A percentile compares a stretch with the other conserved stretches of the same genome.
phyloP scores from a whole-genome alignment of 306 rosid genomes.

The Vigna trinervia region DNA sequence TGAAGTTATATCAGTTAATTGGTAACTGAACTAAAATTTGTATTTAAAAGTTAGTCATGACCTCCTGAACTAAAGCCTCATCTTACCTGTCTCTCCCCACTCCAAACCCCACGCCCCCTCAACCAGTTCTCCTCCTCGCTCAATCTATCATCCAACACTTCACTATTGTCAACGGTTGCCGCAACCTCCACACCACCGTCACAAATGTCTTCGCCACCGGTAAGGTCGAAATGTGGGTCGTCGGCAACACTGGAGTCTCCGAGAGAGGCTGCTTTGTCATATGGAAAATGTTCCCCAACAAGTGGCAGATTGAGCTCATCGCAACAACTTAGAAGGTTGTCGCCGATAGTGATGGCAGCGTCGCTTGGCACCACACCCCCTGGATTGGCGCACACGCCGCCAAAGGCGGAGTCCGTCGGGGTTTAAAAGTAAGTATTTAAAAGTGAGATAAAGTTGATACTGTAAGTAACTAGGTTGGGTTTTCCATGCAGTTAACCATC shows the following conservation, averaged over 20 bases:
- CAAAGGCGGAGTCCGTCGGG: conserved; percentile 72
- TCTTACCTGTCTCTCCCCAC: conserved; percentile 65
- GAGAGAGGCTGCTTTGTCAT: conserved; percentile 84
- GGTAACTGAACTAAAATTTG: no score
- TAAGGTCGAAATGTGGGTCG: conserved; percentile 69
- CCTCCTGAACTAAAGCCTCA: conserved; percentile 49
- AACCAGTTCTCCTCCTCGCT: conserved; percentile 65
- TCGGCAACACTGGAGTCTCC: conserved; percentile 45
- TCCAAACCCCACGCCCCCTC: conserved; percentile 37
- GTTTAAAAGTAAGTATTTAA: no score
- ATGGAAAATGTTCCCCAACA: conserved; percentile 88
- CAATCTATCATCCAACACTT: conserved; percentile 82
- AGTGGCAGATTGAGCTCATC: conserved; percentile 81
- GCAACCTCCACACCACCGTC: conserved; percentile 69
- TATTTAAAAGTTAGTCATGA: no score
- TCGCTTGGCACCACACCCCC: conserved; percentile 92
- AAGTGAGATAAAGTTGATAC: no score
- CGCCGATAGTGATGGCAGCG: conserved; percentile 79
- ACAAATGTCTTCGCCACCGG: conserved; percentile 78
- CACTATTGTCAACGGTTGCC: conserved; percentile 80
- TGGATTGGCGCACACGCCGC: conserved; percentile 88
- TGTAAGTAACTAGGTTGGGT: no score
- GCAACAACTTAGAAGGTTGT: conserved; percentile 67
- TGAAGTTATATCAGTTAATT: no score
- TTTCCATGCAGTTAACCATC: no score